Conservation (phyloP, 2,329 filamentous ascomycete species). For the Beauveria rudraprayagi region DNA sequence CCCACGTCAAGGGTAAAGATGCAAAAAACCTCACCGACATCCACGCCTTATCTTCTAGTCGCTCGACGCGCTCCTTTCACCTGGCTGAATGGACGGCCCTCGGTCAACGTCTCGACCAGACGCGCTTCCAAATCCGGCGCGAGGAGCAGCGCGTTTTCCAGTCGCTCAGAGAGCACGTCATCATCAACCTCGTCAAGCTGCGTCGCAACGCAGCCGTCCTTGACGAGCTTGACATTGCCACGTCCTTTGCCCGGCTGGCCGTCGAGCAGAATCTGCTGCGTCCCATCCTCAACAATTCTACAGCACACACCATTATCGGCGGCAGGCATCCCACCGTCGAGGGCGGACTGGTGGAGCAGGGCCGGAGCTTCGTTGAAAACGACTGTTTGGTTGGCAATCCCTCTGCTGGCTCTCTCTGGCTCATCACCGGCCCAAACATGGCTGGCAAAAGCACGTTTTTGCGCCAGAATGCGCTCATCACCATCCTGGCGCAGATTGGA, state of each 20-base stretch:
- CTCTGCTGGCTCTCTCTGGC: conserved; percentile 56
- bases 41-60: conserved; percentile 62
- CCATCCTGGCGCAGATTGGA: conserved; percentile 85
- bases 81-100: conserved; percentile 75
- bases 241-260: conserved; percentile 76
- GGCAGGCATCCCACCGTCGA: conserved; percentile 93
- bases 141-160: conserved; percentile 81
- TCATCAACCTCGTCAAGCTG: conserved; percentile 75
- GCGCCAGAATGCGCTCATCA: conserved; percentile 90
- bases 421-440: conserved; percentile 90
- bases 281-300: conserved; percentile 60
- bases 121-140: conserved; percentile 65
- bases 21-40: conserved; percentile 30
- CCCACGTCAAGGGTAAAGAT: conserved; percentile 81
- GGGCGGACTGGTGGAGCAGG: conserved; percentile 67
- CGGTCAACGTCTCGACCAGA: conserved; percentile 70
- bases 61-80: conserved; percentile 78
- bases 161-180: conserved; percentile 64
- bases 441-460: conserved; percentile 94
- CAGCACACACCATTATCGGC: conserved; percentile 67
- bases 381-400: conserved; percentile 72
- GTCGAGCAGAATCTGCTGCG: conserved; percentile 64
- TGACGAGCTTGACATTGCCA: conserved; percentile 86
- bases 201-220: conserved; percentile 85
- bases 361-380: conserved; percentile 75